Conservation (phyloP, 1,284 basidiomycete genomes). For the Fomitopsis betulina region DNA sequence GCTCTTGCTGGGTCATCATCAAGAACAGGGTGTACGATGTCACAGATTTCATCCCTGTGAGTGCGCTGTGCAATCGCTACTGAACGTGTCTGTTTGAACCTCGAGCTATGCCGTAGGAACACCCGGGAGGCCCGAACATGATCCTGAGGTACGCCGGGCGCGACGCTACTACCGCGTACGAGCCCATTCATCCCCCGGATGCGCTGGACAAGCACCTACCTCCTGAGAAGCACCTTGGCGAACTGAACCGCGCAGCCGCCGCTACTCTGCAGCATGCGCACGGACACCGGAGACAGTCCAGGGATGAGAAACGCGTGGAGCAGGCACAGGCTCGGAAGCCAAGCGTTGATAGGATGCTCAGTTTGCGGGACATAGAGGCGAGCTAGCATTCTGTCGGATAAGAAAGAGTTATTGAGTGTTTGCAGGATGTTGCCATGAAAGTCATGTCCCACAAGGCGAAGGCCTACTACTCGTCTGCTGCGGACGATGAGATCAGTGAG, state of each 20-base stretch:
- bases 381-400: constrained; percentile 1
- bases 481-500: constrained; percentile 80
- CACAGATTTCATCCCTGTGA: constrained; percentile 75
- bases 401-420: neutral
- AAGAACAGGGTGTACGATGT: constrained; percentile 77
- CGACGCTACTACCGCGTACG: constrained; percentile 72
- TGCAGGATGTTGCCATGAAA: constrained; percentile 53
- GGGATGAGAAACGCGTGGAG: constrained; percentile 70
- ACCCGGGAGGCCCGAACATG: constrained; percentile 78
- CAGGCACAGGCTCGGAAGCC: constrained; percentile 57
- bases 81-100: neutral
- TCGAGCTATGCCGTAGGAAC: constrained; percentile 42
- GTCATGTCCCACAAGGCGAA: constrained; percentile 69
- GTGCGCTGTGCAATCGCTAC: constrained; percentile 10
- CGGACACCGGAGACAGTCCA: constrained; percentile 47
- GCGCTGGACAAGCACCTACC: constrained; percentile 68
- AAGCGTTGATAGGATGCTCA: constrained; percentile 64
- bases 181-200: constrained; percentile 71
- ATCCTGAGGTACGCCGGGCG: constrained; percentile 78
- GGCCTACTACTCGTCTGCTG: constrained; percentile 80
- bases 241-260: constrained; percentile 53
- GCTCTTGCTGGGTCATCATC: constrained; percentile 90
- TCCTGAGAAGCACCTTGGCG: constrained; percentile 65
- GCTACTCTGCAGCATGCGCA: constrained; percentile 35
- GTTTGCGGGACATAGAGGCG: constrained; percentile 76